Base-by-base conservation (phyloP, 2,329 filamentous ascomycete species). In the Aspergillus oerlinghausenensis region DNA sequence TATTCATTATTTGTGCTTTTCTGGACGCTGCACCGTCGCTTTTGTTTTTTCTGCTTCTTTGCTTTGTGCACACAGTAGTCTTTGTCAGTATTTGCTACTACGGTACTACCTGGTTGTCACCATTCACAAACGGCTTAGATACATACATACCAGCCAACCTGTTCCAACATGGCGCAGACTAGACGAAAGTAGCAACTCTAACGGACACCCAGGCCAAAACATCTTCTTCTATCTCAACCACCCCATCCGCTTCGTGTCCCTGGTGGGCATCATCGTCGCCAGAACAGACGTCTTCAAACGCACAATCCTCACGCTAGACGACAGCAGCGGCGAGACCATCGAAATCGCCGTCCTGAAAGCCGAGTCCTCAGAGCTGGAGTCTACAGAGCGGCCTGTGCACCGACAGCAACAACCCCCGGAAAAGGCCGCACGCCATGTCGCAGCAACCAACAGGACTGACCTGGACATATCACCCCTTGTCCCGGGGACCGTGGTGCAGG, bases 231-330 rank as follows among this genome's bases (percentile, higher is more conserved):
- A 86, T 74, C 73, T 80, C 51, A 92, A 92, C 70, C 85, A 92
- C 63, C 89, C 89, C 0, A 84, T 93, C 64, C 84, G 85, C 80
- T 92, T 87, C 83, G 83, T 89, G 53, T 85, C 87, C 59, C 72
- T 92, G 32, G 81, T 85, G 7, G 90, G 90, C 29, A 73, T 91
- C 8, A 80, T 93, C 23, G 85, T 92, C 55, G 82, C 83, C 54
- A 72, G 82, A 54, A 77, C 81, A 40, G 83, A 85, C 54, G 75
- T 84, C 53, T 77, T 79, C 2, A 78, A 80, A 26, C 79, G 77
- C 54, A 76, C 72, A 35, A 70, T 84, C 47, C 72, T 87, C 40
- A 81, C 78, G 0, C 62, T 88, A 10, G 85, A 88, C 67, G 85
- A 88, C 62, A 80, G 83, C 63, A 85, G 82, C 67, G 84, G 84